Conservation (phyloP, 2,329 filamentous ascomycete genomes). For the Akanthomyces muscarius region DNA sequence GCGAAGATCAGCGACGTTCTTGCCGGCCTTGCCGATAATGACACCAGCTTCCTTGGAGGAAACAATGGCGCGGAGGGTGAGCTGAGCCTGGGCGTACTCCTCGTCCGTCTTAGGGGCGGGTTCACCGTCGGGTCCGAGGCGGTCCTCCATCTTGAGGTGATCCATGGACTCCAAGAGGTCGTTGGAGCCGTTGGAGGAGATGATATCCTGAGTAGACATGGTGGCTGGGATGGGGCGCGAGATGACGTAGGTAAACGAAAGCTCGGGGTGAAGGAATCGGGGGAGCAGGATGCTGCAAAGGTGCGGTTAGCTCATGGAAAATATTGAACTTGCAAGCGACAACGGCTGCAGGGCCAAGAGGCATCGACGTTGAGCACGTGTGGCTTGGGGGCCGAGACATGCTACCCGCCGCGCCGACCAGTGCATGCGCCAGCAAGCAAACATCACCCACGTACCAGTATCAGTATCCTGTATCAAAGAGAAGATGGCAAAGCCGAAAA, state of each 20-base stretch:
- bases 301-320: background rate
- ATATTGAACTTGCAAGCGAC: background rate
- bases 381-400: slow-evolving; percentile 6
- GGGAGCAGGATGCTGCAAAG: background rate
- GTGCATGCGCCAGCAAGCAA: slow-evolving; percentile 5
- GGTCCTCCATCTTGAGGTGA: slow-evolving; percentile 63
- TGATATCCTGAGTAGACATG: slow-evolving; percentile 63
- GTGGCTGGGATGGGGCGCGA: slow-evolving; percentile 23
- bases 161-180: slow-evolving; percentile 59
- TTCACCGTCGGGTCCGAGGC: slow-evolving; percentile 70
- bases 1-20: slow-evolving; percentile 94
- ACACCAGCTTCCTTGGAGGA: slow-evolving; percentile 98
- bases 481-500: background rate
- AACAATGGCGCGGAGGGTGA: slow-evolving; percentile 95
- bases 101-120: slow-evolving; percentile 87
- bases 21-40: slow-evolving; percentile 97
- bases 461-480: slow-evolving; percentile 9
- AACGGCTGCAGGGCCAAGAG: background rate
- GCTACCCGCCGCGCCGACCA: background rate
- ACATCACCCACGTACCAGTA: slow-evolving; percentile 11
- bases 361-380: slow-evolving; percentile 12
- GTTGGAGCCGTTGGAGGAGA: slow-evolving; percentile 54
- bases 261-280: background rate
- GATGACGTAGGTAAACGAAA: slow-evolving; percentile 8
- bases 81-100: slow-evolving; percentile 87